A percentile compares a stretch with the other conserved stretches of the same genome.
phyloP scores from a whole-genome alignment of 768 basidiomycete genomes.

The Rhodotorula toruloides region DNA sequence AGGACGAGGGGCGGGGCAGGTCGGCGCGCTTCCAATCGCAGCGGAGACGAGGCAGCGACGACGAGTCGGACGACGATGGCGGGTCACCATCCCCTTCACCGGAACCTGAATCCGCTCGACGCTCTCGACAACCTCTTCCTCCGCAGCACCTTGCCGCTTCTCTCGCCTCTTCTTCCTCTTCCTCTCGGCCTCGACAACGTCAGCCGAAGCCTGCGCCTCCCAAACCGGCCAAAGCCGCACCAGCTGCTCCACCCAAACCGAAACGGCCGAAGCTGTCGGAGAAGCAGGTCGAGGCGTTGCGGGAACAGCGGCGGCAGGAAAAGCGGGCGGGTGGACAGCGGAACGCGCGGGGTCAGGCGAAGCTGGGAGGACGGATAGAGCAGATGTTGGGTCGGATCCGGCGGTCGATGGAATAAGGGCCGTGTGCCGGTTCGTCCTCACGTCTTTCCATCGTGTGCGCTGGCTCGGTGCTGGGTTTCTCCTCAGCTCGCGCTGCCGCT shows the following conservation, averaged over 20 bases:
- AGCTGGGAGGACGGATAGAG: conserved; percentile 31
- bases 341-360: conserved; percentile 31
- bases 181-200: conserved; percentile 5
- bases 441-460: too few species aligned
- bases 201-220: not conserved
- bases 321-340: conserved; percentile 21
- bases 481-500: too few species aligned
- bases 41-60: not conserved
- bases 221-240: not conserved
- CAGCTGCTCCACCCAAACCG: not conserved
- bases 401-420: conserved; percentile 10
- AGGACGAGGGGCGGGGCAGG: not conserved
- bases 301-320: conserved; percentile 27
- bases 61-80: conserved; percentile 7
- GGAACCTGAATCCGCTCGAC: not conserved
- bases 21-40: not conserved
- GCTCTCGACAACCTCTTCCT: conserved; percentile 14
- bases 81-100: conserved; percentile 8
- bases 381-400: conserved; percentile 30
- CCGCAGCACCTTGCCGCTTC: too few species aligned
- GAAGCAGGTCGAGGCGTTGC: conserved; percentile 26
- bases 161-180: not conserved
- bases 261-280: conserved; percentile 28
- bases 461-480: too few species aligned
- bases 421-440: not conserved